These are phyloP conservation scores for Acacia melanoxylon DNA, from an alignment of 306 rosid genomes.

Conservation along the genomic window DNA sequence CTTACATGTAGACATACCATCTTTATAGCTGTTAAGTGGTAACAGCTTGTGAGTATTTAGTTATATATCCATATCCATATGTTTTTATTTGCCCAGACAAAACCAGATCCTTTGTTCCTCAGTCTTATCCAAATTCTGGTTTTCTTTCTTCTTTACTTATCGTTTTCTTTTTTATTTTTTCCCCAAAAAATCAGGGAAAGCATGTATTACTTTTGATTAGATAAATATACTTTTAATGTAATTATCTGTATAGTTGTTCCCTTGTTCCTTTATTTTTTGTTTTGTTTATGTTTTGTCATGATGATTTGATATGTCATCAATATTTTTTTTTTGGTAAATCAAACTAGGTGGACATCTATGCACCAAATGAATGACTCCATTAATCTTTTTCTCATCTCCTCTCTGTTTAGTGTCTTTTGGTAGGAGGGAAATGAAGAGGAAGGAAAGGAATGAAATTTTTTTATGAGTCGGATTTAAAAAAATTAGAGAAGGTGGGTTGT, in stretches of 20 bases:
- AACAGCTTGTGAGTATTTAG: background rate
- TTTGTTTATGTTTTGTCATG: background rate
- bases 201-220: background rate
- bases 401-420: too few relatives aligned
- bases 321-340: background rate
- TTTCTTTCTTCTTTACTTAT: background rate
- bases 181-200: background rate
- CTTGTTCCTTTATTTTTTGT: background rate
- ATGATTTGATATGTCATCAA: background rate
- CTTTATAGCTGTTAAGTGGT: background rate
- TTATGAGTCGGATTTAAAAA: too few relatives aligned
- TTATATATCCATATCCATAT: background rate
- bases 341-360: too few relatives aligned
- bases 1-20: background rate
- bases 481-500: too few relatives aligned
- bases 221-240: background rate
- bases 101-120: background rate
- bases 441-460: too few relatives aligned
- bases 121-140: background rate
- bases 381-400: too few relatives aligned
- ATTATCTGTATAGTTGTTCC: background rate
- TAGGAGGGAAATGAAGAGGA: too few relatives aligned
- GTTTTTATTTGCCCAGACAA: background rate
- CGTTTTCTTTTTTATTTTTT: background rate
- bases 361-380: too few relatives aligned